Percentiles rank a stretch among this genome's conserved stretches.
phyloP scores from a whole-genome alignment of 441 rosid genomes.

The Melastoma candidum region DNA sequence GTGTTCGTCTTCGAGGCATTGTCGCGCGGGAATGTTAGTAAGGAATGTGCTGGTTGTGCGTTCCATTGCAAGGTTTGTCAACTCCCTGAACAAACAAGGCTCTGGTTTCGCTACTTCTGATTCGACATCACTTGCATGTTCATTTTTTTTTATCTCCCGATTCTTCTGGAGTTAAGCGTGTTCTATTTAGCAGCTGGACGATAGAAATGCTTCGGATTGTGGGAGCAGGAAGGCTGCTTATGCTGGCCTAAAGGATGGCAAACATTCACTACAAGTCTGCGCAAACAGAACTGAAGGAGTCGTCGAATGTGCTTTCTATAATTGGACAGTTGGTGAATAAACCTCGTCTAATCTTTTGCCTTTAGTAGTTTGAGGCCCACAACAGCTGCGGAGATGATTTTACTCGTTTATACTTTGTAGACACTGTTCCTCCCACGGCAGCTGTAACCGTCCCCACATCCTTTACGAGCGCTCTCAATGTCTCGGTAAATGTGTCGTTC shows the following conservation, averaged over 20 bases:
- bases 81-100: neutral
- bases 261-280: conserved; percentile 74
- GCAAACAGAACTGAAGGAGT: conserved; percentile 31
- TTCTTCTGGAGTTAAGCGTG: neutral
- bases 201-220: conserved; percentile 44
- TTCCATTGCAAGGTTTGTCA: conserved; percentile 54
- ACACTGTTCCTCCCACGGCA: conserved; percentile 77
- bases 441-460: conserved; percentile 45
- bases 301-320: conserved; percentile 44
- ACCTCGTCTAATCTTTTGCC: conserved; percentile 18
- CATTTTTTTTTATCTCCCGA: neutral
- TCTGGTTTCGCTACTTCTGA: conserved; percentile 4
- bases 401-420: conserved; percentile 31
- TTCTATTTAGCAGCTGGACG: conserved; percentile 58
- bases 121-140: neutral
- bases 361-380: conserved; percentile 6
- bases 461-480: conserved; percentile 66
- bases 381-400: conserved; percentile 8
- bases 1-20: conserved; percentile 57
- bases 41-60: conserved; percentile 41
- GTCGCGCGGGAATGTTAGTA: conserved; percentile 26
- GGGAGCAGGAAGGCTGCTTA: conserved; percentile 34
- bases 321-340: conserved; percentile 80
- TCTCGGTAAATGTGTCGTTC: conserved; percentile 69
- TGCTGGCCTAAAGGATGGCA: conserved; percentile 55